Conservation (phyloP, 257 asterid species). For the Nicotiana attenuata region DNA sequence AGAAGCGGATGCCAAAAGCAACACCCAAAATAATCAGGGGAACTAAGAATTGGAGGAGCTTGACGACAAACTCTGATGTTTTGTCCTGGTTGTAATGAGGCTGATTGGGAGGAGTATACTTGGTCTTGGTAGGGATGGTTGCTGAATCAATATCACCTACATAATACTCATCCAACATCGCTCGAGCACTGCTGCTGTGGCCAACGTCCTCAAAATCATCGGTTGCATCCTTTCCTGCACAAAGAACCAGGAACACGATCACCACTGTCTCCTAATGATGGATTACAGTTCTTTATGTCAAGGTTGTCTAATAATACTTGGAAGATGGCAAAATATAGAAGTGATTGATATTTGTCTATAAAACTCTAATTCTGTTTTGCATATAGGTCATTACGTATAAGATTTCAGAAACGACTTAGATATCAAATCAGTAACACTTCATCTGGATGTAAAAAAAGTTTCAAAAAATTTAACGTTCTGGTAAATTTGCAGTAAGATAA, state of each 20-base stretch:
- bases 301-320: background rate
- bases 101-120: constrained; percentile 56
- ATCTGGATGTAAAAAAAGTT: background rate
- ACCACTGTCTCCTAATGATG: background rate
- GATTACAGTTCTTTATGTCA: background rate
- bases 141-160: constrained; percentile 61
- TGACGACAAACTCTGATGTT: constrained; percentile 55
- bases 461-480: background rate
- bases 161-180: constrained; percentile 56
- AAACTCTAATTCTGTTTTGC: background rate
- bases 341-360: background rate
- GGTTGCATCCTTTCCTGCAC: constrained; percentile 79
- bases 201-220: constrained; percentile 87
- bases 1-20: constrained; percentile 70
- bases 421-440: background rate
- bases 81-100: constrained; percentile 52
- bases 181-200: constrained; percentile 70
- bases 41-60: constrained; percentile 77
- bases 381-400: background rate
- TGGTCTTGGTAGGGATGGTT: constrained; percentile 37
- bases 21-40: constrained; percentile 64
- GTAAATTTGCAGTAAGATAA: background rate
- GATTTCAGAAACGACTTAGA: background rate
- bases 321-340: too few relatives aligned
- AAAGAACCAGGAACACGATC: background rate